Evolutionary conservation across 768 basidiomycete genomes (phyloP).

Genomic region (Psilocybe azurescens): DNA sequence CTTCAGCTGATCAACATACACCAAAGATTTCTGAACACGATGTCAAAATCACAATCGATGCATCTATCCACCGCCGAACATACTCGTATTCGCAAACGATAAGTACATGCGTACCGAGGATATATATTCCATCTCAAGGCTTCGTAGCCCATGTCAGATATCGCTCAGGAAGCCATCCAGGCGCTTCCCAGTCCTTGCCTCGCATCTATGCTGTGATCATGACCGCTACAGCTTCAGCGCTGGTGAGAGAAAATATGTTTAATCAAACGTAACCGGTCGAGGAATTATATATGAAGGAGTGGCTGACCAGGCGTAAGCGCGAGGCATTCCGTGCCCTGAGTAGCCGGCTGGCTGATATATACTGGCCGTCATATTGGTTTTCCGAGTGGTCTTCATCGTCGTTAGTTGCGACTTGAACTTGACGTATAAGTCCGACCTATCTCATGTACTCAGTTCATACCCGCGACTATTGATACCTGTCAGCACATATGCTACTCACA

Average conservation of each 20-base stretch:
- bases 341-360: conserved; percentile 76
- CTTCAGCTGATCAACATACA: no score
- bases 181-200: conserved; percentile 9
- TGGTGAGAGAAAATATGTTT: conserved; percentile 24
- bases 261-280: no score
- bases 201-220: conserved; percentile 12
- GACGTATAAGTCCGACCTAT: conserved; percentile 39
- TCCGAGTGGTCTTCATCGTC: conserved; percentile 7
- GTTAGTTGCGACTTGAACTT: conserved; percentile 14
- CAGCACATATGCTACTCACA: conserved; percentile 45
- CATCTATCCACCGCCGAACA: no score
- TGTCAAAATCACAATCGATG: no score
- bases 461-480: background rate
- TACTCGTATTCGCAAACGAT: no score
- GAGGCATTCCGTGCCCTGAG: conserved; percentile 82
- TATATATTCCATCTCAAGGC: background rate
- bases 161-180: conserved; percentile 13
- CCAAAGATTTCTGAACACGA: no score
- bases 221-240: conserved; percentile 53
- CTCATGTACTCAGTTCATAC: background rate
- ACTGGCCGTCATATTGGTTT: conserved; percentile 58
- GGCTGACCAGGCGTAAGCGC: conserved; percentile 70
- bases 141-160: conserved; percentile 16
- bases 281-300: background rate
- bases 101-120: no score